Base-by-base conservation (phyloP, 768 basidiomycete species). In the Artomyces pyxidatus region DNA sequence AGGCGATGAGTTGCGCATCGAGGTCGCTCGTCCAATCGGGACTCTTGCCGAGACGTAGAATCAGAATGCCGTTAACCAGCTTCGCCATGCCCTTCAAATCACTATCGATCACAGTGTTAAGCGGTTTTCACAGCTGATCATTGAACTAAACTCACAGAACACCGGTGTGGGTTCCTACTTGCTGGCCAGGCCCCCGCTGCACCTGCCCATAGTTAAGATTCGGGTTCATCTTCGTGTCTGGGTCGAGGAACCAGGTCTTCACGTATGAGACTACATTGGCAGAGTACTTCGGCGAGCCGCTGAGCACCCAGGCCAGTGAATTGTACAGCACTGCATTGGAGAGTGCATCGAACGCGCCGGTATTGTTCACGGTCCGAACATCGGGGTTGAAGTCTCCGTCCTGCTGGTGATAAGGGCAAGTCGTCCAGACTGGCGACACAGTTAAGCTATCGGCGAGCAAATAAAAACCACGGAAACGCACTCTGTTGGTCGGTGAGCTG, bases 301-400 rank as follows among this genome's bases (percentile, higher is more conserved):
- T 63, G 50, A 63, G 51, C 9, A 44, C 52, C 59, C 59, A 68
- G 5, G 67, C 59, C 12, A 68, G 43, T n/a, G 66, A 32, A 50
- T 65, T 65, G 58, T 60, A 63, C 29, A 65, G 58, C 21, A 65
- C 57, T 10, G 65, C 60, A 32, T 67, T 59, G 23, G 65, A 43
- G 44, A 68, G 37, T 39, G 56, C 58, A 22, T 49, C 41, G 53
- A 66, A 60, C 16, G 58, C 55, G 17, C 60, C 59, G 9, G 55
- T 59, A 48, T 64, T 56, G 48, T 67, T 58, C 17, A 67, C 53
- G 10, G 52, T 45, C 11, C 57, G 54, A 9, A 57, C 50, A 40
- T 67, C 68, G 21, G 67, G 67, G 47, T 63, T 62, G 49, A 64
- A 61, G 40, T 57, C 26, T 21, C 67, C 67, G 45, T 68, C 67